Evolutionary conservation across 495 filamentous ascomycete genomes (phyloP), one percentile per base, ranked within the genome.

Genomic region (Xylaria acuta): DNA sequence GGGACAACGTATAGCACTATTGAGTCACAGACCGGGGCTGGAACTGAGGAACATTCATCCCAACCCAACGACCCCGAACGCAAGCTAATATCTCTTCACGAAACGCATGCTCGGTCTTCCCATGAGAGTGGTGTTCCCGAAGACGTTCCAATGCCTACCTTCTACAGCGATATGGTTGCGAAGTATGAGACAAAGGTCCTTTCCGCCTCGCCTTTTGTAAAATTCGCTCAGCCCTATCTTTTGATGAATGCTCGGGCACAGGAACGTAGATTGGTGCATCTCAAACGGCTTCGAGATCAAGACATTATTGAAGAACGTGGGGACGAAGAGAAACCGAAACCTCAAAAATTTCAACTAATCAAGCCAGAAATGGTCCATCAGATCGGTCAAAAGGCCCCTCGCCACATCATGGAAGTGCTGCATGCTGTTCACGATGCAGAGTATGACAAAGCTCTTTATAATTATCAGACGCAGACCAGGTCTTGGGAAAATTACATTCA

Each of bases 191-290:
- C 94, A 2, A 95, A 93, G 75, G 90, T 99, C 62, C 83, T 99
- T n/a, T 98, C 97, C 9, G 92, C 94, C 1, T 98, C 97, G 1
- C 97, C 97, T 5, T 98, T 97, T 75, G 97, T 98, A 54, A 95
- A 92, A 79, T 98, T 98, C 76, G 91, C 92, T 77, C 93, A 94
- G 76, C 97, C 97, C 2, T 97, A 98, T 81, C 87, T 98, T 16
- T 86, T 99, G 22, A 97, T 94, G 89, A 91, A 91, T 67, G 92
- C 94, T 58, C 90, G 97, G 64, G 95, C 97, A 78, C 91, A 98
- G 79, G 97, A 98, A 79, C 87, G 92, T 69, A 90, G 90, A 64
- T 79, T 98, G 20, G 86, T 89, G 1, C 93, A 96, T 78, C 86
- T 98, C 36, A 94, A 92, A 78, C 85, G 90, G 60, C 84, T 98